Percentiles rank a stretch among this genome's conserved stretches.
These are phyloP conservation scores for Microdochium paspali DNA, from an alignment of 2,329 filamentous ascomycete genomes.

Conservation along the genomic window DNA sequence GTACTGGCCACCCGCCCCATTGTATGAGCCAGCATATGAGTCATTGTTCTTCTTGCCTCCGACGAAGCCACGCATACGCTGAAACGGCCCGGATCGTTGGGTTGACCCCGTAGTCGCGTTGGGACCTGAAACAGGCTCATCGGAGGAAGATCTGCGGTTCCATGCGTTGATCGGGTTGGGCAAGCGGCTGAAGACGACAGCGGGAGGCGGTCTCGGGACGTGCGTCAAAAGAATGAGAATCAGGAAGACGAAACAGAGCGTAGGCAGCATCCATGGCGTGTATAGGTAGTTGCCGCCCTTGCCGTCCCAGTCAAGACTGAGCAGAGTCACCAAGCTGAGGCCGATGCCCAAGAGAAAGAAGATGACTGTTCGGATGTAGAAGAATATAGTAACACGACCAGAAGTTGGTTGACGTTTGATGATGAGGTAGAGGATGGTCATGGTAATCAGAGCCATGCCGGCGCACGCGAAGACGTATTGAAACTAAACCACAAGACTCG, in stretches of 20 bases:
- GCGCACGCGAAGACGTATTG: constrained; percentile 10
- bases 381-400: constrained; percentile 12
- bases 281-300: constrained; percentile 2
- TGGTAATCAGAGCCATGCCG: constrained; percentile 12
- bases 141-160: background rate
- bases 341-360: constrained; percentile 12
- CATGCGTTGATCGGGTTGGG: background rate
- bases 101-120: background rate
- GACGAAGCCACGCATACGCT: background rate
- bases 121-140: background rate
- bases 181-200: constrained; percentile 4
- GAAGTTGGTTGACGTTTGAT: constrained; percentile 3
- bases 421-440: constrained; percentile 12
- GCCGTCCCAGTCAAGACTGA: constrained; percentile 5
- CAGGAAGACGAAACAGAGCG: constrained; percentile 13
- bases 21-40: background rate
- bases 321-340: constrained; percentile 10
- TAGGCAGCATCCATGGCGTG: constrained; percentile 15
- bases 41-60: background rate
- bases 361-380: constrained; percentile 9
- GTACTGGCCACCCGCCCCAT: background rate
- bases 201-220: constrained; percentile 8
- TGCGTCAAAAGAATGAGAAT: constrained; percentile 12
- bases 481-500: constrained; percentile 11
- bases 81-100: background rate